phyloP scores from a whole-genome alignment of 2,329 filamentous ascomycete genomes.

The Ophiobolus disseminans region DNA sequence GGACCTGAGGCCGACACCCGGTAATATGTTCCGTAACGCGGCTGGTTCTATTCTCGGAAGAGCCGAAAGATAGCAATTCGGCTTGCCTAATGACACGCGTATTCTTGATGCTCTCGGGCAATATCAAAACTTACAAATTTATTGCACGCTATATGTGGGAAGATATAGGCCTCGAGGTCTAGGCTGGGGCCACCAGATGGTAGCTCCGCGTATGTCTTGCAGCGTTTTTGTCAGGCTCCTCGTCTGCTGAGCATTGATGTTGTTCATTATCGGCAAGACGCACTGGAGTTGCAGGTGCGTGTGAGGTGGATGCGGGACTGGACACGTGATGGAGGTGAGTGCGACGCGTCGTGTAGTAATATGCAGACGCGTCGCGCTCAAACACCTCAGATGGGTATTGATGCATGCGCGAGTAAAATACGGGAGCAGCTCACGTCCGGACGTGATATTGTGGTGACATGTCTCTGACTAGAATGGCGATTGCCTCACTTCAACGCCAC shows the following conservation, averaged over 20 bases:
- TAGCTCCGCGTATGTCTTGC: neutral
- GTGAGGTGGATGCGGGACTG: too few species aligned
- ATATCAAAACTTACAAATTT: conserved; percentile 15
- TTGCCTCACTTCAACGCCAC: too few species aligned
- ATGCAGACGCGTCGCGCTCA: neutral
- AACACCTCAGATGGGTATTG: too few species aligned
- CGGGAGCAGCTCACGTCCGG: too few species aligned
- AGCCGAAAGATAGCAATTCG: conserved; percentile 13
- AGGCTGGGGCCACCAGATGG: neutral
- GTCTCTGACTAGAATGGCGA: too few species aligned
- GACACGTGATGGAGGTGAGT: conserved; percentile 2
- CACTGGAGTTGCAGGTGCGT: neutral
- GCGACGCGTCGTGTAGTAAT: neutral
- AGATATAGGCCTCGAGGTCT: neutral
- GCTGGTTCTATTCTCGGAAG: conserved; percentile 31
- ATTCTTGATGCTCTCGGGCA: conserved; percentile 12
- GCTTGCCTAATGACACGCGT: conserved; percentile 10
- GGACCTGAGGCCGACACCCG: neutral
- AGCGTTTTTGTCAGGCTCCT: too few species aligned
- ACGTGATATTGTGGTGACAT: too few species aligned
- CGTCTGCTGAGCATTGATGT: neutral
- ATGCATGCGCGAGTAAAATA: too few species aligned
- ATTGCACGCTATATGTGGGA: neutral
- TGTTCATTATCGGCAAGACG: neutral
- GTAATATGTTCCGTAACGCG: conserved; percentile 5